Conservation (phyloP, 192 early-diverging fungal genomes). For the Linnemannia schmuckeri region DNA sequence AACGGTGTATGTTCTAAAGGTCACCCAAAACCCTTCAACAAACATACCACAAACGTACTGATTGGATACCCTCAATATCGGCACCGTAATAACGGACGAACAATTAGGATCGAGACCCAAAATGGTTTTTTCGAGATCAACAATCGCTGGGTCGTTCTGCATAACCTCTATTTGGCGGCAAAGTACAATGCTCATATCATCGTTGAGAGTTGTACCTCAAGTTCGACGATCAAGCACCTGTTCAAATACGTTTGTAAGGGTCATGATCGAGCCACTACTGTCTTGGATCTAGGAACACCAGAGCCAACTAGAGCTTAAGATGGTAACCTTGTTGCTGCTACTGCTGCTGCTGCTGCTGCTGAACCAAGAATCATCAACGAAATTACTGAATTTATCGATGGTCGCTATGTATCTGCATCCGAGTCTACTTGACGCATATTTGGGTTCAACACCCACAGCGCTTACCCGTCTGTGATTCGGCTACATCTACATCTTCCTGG, state of each 20-base stretch:
- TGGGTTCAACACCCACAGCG: too few relatives aligned
- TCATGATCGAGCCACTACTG: slow-evolving; percentile 19
- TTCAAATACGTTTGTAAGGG: slow-evolving; percentile 50
- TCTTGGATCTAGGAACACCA: not conserved
- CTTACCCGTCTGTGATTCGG: too few relatives aligned
- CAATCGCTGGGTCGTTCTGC: slow-evolving; percentile 33
- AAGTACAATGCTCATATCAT: slow-evolving; percentile 45
- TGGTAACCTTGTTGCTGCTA: too few relatives aligned
- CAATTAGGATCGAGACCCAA: not conserved
- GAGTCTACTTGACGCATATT: slow-evolving; percentile 11
- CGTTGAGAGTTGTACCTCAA: slow-evolving; percentile 29
- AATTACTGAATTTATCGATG: slow-evolving; percentile 10
- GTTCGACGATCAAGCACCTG: slow-evolving; percentile 23
- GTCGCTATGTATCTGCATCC: slow-evolving; percentile 36
- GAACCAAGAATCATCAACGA: not conserved
- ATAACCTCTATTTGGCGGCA: slow-evolving; percentile 36
- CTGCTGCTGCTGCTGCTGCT: too few relatives aligned
- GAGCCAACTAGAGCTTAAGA: too few relatives aligned
- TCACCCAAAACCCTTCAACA: slow-evolving; percentile 15
- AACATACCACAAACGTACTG: slow-evolving; percentile 1
- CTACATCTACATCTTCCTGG: too few relatives aligned
- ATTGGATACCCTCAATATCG: slow-evolving; percentile 35
- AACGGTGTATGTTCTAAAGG: too few relatives aligned
- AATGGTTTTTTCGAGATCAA: slow-evolving; percentile 33
- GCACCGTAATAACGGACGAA: not conserved